These are phyloP conservation scores for Arthrobotrys megalospora DNA, from an alignment of 2,329 filamentous ascomycete species.

Conservation along the genomic window DNA sequence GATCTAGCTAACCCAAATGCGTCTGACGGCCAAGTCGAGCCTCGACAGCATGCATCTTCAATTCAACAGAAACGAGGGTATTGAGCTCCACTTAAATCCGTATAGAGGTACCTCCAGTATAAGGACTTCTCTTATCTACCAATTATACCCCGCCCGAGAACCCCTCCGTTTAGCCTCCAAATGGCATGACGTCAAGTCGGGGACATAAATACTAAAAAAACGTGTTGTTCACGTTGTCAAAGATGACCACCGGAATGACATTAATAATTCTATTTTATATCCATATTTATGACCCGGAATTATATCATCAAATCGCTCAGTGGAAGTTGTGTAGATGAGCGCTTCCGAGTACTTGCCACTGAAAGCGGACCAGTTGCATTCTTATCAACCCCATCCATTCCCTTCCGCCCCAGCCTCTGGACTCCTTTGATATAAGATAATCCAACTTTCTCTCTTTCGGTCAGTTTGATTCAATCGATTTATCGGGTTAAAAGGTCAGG, in stretches of 20 bases:
- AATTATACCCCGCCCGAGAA: too few species aligned
- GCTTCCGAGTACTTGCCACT: slow-evolving; percentile 12
- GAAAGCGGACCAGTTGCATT: slow-evolving; percentile 7
- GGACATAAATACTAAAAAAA: neutral
- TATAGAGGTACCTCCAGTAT: too few species aligned
- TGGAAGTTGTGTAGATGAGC: neutral
- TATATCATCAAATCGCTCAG: slow-evolving; percentile 17
- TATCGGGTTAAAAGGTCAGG: neutral
- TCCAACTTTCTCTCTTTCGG: neutral
- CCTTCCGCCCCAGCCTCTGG: slow-evolving; percentile 67
- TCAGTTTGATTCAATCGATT: neutral
- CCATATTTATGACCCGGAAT: neutral
- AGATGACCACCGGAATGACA: neutral
- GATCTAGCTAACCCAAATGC: too few species aligned
- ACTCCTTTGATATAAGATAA: slow-evolving; percentile 69
- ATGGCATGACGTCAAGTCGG: neutral
- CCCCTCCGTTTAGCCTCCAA: neutral
- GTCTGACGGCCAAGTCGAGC: too few species aligned
- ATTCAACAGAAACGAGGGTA: too few species aligned
- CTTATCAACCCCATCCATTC: slow-evolving; percentile 7
- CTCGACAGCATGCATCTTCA: too few species aligned
- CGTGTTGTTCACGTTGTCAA: slow-evolving; percentile 22
- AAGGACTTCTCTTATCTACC: too few species aligned
- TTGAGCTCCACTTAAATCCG: too few species aligned
- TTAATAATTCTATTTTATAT: neutral